Evolutionary conservation across 441 rosid genomes (phyloP), one percentile per base, ranked within the genome.

Genomic region (Jatropha podagrica): DNA sequence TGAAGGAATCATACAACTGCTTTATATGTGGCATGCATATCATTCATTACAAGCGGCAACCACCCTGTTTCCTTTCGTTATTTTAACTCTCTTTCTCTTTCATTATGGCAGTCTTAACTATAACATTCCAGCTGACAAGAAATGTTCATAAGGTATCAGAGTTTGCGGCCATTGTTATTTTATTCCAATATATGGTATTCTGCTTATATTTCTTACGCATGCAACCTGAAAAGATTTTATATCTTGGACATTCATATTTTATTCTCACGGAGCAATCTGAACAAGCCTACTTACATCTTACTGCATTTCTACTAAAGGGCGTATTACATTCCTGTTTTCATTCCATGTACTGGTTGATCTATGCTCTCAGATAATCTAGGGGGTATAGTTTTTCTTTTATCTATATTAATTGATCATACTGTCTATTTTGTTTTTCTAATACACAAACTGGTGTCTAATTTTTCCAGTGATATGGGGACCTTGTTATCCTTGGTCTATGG

Each of bases 401-500:
- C 32, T 32, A 32, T 32, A 32, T 32, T 32, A 32, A 32, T 32
- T 32, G 32, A 32, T 32, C 32, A 32, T 26, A 10, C 23, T 5
- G 8, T 54, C 40, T 4, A n/a, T 37, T 23, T 54, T 23, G 3
- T 42, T 32, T 42, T 59, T 55, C 76, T 68, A 55, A 81, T 23
- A 48, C 3, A 13, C 46, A 7, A 8, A 10, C 48, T 54, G 49
- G 32, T 20, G 7, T 70, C 58, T 61, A 63, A 7, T 37, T 44
- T 74, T 74, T 62, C 20, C 73, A 74, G 80, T 73, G 69, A 73
- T 55, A 14, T 38, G 8, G 12, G 48, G 51, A 0, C 23, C n/a
- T 51, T 4, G 66, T 61, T 26, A 18, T 46, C 52, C 46, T 26
- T n/a, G 13, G 23, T 9, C 23, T 18, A 0, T 32, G 40, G 18